phyloP scores from a whole-genome alignment of 2,329 filamentous ascomycete species.

The Neoascochyta sp. region DNA sequence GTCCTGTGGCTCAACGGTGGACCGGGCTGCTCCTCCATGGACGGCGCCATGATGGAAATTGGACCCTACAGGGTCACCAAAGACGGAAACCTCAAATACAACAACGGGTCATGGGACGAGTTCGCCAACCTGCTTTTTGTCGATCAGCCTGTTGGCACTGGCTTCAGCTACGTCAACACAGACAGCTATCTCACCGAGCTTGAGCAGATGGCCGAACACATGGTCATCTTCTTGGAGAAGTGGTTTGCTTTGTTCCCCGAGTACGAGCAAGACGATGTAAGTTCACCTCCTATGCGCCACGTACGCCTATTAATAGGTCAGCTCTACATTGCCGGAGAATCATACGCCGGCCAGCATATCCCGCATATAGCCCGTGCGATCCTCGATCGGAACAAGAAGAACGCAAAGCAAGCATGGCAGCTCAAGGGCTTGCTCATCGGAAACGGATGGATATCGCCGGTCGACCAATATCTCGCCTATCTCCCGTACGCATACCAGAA shows the following conservation, averaged over 20 bases:
- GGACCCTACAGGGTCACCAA: constrained; percentile 86
- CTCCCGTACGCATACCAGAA: constrained; percentile 75
- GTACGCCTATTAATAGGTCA: constrained; percentile 46
- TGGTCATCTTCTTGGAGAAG: constrained; percentile 83
- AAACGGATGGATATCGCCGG: constrained; percentile 93
- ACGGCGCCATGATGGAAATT: constrained; percentile 93
- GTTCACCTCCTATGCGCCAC: constrained; percentile 41
- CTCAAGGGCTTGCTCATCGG: constrained; percentile 85
- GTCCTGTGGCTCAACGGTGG: constrained; percentile 97
- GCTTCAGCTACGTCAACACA: constrained; percentile 92
- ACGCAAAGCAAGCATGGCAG: constrained; percentile 61
- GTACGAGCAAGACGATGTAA: constrained; percentile 85
- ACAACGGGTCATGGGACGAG: constrained; percentile 97
- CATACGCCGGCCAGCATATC: constrained; percentile 94
- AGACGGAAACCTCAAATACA: constrained; percentile 67
- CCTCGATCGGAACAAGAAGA: constrained; percentile 72
- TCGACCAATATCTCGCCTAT: constrained; percentile 86
- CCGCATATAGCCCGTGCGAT: constrained; percentile 94
- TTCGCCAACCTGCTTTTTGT: constrained; percentile 97
- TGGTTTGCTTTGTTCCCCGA: constrained; percentile 90
- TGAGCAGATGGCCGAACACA: constrained; percentile 83
- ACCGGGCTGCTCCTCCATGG: constrained; percentile 94
- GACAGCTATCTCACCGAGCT: constrained; percentile 83
- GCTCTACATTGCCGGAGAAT: constrained; percentile 94
- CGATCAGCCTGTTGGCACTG: constrained; percentile 93